Conservation (phyloP, 257 asterid species). For the Ilex aquifolium region DNA sequence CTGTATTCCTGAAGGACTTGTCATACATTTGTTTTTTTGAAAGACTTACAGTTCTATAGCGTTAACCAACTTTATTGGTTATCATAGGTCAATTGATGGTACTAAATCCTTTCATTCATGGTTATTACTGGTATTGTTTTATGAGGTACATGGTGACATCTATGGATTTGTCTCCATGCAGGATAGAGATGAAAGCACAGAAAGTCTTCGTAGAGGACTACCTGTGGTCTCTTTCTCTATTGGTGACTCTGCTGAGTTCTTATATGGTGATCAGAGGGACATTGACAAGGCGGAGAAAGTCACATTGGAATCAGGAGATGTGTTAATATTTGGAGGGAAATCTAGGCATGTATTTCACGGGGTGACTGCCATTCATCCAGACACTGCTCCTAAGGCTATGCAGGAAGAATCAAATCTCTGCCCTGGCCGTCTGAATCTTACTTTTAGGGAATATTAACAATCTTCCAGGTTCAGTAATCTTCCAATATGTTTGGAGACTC, state of each 20-base stretch:
- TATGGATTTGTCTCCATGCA: constrained; percentile 13
- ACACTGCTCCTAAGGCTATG: constrained; percentile 48
- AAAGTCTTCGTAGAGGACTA: constrained; percentile 50
- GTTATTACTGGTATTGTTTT: neutral
- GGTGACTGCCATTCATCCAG: constrained; percentile 37
- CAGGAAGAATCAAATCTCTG: constrained; percentile 41
- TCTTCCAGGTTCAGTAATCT: neutral
- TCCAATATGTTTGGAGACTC: too few species aligned
- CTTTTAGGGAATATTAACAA: constrained; percentile 59
- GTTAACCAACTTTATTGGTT: too few species aligned
- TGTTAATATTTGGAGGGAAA: constrained; percentile 66
- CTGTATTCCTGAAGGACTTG: neutral
- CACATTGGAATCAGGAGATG: constrained; percentile 69
- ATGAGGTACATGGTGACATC: neutral
- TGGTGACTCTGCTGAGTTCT: constrained; percentile 72
- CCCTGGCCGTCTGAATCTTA: constrained; percentile 79
- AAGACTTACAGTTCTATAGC: neutral
- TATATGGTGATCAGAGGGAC: constrained; percentile 48
- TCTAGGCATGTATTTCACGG: constrained; percentile 76
- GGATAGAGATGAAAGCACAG: constrained; percentile 75
- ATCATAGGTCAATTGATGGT: too few species aligned
- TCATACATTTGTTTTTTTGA: neutral
- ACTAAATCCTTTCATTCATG: neutral
- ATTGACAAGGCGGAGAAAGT: constrained; percentile 38
- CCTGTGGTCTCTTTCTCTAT: constrained; percentile 86